A percentile compares a stretch with the other conserved stretches of the same genome.
phyloP scores from a whole-genome alignment of 495 filamentous ascomycete genomes.

The Pyrenula massariospora region DNA sequence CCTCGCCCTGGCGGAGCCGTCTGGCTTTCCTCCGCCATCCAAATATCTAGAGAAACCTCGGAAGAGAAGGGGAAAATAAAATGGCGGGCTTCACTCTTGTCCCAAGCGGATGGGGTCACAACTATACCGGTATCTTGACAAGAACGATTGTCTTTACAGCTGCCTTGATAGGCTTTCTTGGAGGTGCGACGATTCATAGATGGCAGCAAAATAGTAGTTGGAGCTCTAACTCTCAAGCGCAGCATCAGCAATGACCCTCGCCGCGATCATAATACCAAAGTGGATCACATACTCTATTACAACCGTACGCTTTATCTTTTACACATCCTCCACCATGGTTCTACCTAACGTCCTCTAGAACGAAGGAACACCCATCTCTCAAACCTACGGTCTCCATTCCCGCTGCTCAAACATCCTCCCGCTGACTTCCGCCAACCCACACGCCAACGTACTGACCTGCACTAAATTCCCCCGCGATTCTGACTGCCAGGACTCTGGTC shows the following conservation, averaged over 20 bases:
- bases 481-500: slow-evolving; percentile 58
- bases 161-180: slow-evolving; percentile 46
- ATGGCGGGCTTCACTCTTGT: slow-evolving; percentile 22
- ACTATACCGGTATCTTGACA: slow-evolving; percentile 35
- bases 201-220: neutral
- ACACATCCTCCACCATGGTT: neutral
- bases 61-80: neutral
- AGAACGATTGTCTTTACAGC: slow-evolving; percentile 45
- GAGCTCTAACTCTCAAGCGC: slow-evolving; percentile 3
- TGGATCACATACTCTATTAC: slow-evolving; percentile 69
- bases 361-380: slow-evolving; percentile 38
- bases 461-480: slow-evolving; percentile 45
- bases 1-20: neutral
- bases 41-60: neutral
- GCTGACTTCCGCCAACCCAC: slow-evolving; percentile 35
- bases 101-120: slow-evolving; percentile 28
- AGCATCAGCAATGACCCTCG: slow-evolving; percentile 72
- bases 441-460: slow-evolving; percentile 35
- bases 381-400: slow-evolving; percentile 69
- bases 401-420: slow-evolving; percentile 45
- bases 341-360: slow-evolving; percentile 3
- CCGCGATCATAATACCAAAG: slow-evolving; percentile 58
- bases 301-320: slow-evolving; percentile 25
- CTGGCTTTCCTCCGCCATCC: neutral
- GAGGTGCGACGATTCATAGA: slow-evolving; percentile 40